These are phyloP conservation scores for Claviceps spartinae DNA, from an alignment of 2,329 filamentous ascomycete species.

Conservation along the genomic window DNA sequence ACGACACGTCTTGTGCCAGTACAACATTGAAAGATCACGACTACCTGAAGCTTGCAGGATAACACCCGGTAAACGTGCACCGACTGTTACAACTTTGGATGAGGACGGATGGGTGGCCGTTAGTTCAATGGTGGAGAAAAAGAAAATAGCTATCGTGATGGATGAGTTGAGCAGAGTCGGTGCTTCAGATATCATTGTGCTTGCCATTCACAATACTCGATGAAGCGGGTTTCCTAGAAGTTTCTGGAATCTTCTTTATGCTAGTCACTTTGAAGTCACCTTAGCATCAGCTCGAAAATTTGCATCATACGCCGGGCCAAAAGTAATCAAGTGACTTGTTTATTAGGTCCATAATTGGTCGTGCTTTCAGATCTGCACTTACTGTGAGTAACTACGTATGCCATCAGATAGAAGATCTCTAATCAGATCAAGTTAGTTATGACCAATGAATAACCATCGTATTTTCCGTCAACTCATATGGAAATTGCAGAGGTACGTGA, in stretches of 20 bases:
- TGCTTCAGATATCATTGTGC: constrained; percentile 72
- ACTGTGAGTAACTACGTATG: no score
- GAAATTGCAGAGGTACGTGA: no score
- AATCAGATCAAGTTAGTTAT: no score
- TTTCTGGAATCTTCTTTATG: neutral
- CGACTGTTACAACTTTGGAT: constrained; percentile 81
- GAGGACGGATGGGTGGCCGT: constrained; percentile 91
- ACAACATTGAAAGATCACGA: constrained; percentile 68
- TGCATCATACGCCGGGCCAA: no score
- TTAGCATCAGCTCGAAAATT: neutral
- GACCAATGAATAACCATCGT: no score
- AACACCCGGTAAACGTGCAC: constrained; percentile 86
- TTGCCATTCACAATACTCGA: constrained; percentile 72
- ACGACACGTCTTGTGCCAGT: constrained; percentile 87
- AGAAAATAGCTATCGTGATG: constrained; percentile 74
- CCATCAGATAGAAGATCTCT: no score
- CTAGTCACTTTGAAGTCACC: neutral
- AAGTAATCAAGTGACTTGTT: no score
- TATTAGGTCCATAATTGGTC: no score
- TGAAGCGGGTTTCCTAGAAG: constrained; percentile 10
- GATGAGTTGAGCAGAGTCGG: constrained; percentile 65
- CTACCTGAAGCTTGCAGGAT: constrained; percentile 58
- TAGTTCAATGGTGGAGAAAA: constrained; percentile 83
- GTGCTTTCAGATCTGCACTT: no score
- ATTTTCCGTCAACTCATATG: no score